Percentiles rank a stretch among this genome's conserved stretches.
Evolutionary conservation across 1,284 basidiomycete species (phyloP).

Genomic region (Cryptococcus wingfieldii): DNA sequence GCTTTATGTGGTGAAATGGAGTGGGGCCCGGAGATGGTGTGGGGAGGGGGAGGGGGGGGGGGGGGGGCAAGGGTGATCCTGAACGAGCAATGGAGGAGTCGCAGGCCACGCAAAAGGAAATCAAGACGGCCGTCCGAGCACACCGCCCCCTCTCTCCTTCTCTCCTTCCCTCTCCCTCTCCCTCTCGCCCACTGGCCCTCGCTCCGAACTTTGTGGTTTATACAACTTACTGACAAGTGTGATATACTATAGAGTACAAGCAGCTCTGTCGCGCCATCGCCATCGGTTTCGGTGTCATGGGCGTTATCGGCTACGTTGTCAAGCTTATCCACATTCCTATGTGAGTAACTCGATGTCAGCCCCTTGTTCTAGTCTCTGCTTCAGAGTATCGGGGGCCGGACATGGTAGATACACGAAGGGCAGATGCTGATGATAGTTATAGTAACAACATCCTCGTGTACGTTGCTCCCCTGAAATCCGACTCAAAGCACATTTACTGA

Average conservation of each 20-base stretch:
- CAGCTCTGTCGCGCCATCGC: slow-evolving; percentile 92
- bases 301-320: slow-evolving; percentile 94
- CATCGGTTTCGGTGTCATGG: slow-evolving; percentile 93
- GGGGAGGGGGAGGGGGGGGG: no score
- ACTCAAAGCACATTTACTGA: background rate
- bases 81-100: no score
- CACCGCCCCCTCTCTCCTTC: background rate
- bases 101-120: no score
- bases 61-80: no score
- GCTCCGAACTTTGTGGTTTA: no score
- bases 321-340: slow-evolving; percentile 95
- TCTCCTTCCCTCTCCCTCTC: background rate
- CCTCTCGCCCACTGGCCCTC: background rate
- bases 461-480: slow-evolving; percentile 47
- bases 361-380: background rate
- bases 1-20: no score
- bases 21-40: no score
- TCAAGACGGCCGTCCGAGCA: background rate
- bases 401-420: background rate
- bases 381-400: background rate
- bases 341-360: slow-evolving; percentile 54
- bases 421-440: slow-evolving; percentile 16
- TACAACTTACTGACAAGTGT: background rate
- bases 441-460: slow-evolving; percentile 95
- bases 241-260: slow-evolving; percentile 63